These are phyloP conservation scores for Blastomyces emzantsi DNA, from an alignment of 2,329 filamentous ascomycete species.

Conservation along the genomic window DNA sequence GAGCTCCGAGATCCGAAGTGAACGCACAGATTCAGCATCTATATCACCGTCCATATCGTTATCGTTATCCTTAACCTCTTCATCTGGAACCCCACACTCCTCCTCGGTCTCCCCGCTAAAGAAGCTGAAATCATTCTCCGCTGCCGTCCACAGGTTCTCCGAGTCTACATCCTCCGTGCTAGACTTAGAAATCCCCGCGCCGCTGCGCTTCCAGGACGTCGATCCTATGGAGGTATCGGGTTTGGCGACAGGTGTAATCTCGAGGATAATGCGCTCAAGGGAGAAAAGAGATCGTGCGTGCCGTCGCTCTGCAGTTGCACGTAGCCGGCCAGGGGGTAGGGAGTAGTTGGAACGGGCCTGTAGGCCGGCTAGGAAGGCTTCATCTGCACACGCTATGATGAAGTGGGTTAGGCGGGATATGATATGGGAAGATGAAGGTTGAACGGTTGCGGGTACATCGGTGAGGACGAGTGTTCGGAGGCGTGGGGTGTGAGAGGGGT, in stretches of 20 bases:
- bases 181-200: slow-evolving; percentile 40
- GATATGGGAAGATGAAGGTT: slow-evolving; percentile 36
- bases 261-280: slow-evolving; percentile 47
- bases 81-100: slow-evolving; percentile 44
- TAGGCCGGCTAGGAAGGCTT: slow-evolving; percentile 44
- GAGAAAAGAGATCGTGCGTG: slow-evolving; percentile 47
- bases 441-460: slow-evolving; percentile 43
- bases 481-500: slow-evolving; percentile 48
- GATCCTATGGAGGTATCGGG: slow-evolving; percentile 13
- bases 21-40: background rate
- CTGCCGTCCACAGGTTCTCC: slow-evolving; percentile 52
- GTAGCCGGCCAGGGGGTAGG: slow-evolving; percentile 48
- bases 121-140: slow-evolving; percentile 52
- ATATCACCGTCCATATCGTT: background rate
- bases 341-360: slow-evolving; percentile 50
- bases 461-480: slow-evolving; percentile 49
- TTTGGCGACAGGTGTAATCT: slow-evolving; percentile 37
- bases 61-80: slow-evolving; percentile 25
- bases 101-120: slow-evolving; percentile 32
- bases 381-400: slow-evolving; percentile 49
- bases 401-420: slow-evolving; percentile 43
- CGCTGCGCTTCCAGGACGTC: slow-evolving; percentile 36
- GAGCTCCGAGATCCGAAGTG: background rate
- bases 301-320: slow-evolving; percentile 41
- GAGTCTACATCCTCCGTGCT: slow-evolving; percentile 52